phyloP scores from a whole-genome alignment of 495 filamentous ascomycete genomes.

The Aspergillus incahuasiensis region DNA sequence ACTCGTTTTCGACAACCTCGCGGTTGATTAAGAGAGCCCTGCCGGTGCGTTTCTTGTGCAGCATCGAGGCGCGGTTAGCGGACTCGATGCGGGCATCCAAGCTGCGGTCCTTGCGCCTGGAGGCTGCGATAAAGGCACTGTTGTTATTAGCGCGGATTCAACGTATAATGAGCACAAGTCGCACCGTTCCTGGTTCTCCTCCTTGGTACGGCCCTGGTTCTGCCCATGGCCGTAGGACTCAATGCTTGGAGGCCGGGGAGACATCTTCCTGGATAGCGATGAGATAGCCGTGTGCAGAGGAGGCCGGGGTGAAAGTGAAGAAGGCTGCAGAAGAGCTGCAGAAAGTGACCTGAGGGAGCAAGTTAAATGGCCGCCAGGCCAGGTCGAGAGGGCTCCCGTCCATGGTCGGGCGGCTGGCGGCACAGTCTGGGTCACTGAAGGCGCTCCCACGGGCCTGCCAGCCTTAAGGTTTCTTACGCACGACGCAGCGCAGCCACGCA shows the following conservation, averaged over 20 bases:
- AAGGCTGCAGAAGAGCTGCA: background rate
- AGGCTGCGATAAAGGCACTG: constrained; percentile 92
- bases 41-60: constrained; percentile 87
- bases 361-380: background rate
- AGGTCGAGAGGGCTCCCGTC: background rate
- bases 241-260: constrained; percentile 27
- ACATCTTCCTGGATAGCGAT: constrained; percentile 9
- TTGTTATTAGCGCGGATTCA: background rate
- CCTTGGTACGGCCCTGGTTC: constrained; percentile 42
- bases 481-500: background rate
- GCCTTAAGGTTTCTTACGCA: constrained; percentile 1
- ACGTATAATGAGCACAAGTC: background rate
- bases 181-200: constrained; percentile 88
- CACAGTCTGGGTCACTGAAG: background rate
- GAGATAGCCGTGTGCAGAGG: background rate
- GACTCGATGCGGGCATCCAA: constrained; percentile 88
- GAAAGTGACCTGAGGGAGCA: background rate
- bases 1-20: constrained; percentile 84
- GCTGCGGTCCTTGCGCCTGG: constrained; percentile 82
- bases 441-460: constrained; percentile 1
- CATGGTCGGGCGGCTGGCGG: background rate
- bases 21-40: constrained; percentile 78
- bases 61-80: constrained; percentile 78
- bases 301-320: background rate
- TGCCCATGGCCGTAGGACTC: constrained; percentile 31